phyloP scores from a whole-genome alignment of 2,329 filamentous ascomycete genomes.

The Stagonosporopsis cucurbitacearum region DNA sequence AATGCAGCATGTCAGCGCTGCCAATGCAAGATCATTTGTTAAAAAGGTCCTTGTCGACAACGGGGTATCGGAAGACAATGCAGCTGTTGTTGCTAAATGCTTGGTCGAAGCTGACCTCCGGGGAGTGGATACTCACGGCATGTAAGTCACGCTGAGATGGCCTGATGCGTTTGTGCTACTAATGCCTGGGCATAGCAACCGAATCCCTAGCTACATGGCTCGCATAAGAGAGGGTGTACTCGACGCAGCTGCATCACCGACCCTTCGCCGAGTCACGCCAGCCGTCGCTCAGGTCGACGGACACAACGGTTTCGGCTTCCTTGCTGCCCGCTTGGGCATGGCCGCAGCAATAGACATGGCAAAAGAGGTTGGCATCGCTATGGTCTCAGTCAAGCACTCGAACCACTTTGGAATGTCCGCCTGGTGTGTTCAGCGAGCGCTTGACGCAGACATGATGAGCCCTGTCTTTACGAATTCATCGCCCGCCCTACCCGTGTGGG shows the following conservation, averaged over 20 bases:
- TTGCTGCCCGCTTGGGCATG: slow-evolving; percentile 73
- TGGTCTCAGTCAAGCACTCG: slow-evolving; percentile 76
- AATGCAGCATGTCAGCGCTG: slow-evolving; percentile 30
- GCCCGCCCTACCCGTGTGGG: slow-evolving; percentile 74
- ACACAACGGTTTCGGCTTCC: slow-evolving; percentile 76
- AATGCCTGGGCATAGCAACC: slow-evolving; percentile 54
- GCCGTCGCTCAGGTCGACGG: slow-evolving; percentile 73
- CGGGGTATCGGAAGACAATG: slow-evolving; percentile 65
- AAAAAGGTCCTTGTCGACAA: slow-evolving; percentile 65
- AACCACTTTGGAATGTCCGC: slow-evolving; percentile 87
- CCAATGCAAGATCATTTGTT: slow-evolving; percentile 53
- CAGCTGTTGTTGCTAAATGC: slow-evolving; percentile 68
- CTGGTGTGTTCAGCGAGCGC: slow-evolving; percentile 78
- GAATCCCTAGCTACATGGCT: slow-evolving; percentile 78
- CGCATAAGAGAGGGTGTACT: slow-evolving; percentile 74
- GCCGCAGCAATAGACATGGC: slow-evolving; percentile 71
- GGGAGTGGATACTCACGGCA: slow-evolving; percentile 79
- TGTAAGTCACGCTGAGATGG: slow-evolving; percentile 39
- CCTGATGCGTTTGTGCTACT: slow-evolving; percentile 4
- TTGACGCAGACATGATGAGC: slow-evolving; percentile 72
- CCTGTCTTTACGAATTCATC: slow-evolving; percentile 67
- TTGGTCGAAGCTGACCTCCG: slow-evolving; percentile 78
- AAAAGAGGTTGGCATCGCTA: slow-evolving; percentile 70
- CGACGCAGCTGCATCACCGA: slow-evolving; percentile 65
- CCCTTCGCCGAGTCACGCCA: slow-evolving; percentile 68